Base-by-base conservation (phyloP, 257 asterid genomes). In the Parsonsia alboflavescens region DNA sequence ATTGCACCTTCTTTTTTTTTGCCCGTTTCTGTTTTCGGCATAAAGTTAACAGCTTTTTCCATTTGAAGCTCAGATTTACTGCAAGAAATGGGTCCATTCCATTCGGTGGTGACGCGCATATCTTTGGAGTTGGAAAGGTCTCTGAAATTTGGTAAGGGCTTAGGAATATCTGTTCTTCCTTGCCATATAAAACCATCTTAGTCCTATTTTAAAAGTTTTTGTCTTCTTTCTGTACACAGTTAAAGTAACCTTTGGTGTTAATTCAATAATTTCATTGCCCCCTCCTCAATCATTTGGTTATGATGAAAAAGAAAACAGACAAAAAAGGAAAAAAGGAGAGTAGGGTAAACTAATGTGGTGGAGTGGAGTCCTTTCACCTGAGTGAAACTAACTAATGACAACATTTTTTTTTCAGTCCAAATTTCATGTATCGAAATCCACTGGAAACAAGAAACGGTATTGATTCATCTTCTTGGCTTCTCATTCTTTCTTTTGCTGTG, bases 231-330 rank as follows among this genome's bases (percentile, higher is more conserved):
- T 49, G 41, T 49, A n/a, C 11, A 12, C 10, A 30, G 65, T 50
- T 22, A 28, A 26, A 54, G n/a, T 17, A 5, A 50, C 16, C 46
- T 44, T 13, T 24, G 6, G 53, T 41, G 22, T 12, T 45, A 36
- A 24, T n/a, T n/a, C n/a, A n/a, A n/a, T n/a, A n/a, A n/a, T 36
- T 48, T 64, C 24, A 62, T 15, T 73, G 44, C 54, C 72, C 54
- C 54, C 5, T 64, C 50, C 21, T 30, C 80, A 69, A 70, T 76
- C 75, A 76, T 76, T 44, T 57, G 75, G 44, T 54, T 12, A 45
- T 76, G 63, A 68, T 68, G 63, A 63, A 39, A 48, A 42, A 36
- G 45, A 62, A 33, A 62, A 30, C 52, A 24, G 21, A 68, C 45
- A 70, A 75, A 42, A 21, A 1, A 48, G 3, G 21, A n/a, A n/a